Evolutionary conservation across 1,139 yeast species (phyloP).

Genomic region (Pichia sp.): DNA sequence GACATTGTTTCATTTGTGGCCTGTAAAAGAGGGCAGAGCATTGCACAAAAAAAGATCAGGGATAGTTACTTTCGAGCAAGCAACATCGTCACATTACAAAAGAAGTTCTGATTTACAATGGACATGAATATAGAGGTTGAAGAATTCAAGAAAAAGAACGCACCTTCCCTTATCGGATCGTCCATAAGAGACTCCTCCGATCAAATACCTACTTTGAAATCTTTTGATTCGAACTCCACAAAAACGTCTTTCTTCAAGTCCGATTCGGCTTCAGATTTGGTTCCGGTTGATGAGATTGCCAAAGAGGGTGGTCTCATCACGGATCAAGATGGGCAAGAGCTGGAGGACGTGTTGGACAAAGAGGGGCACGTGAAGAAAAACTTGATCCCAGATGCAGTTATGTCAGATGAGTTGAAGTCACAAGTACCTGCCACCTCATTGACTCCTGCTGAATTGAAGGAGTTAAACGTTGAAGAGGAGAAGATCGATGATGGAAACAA

Average conservation of each 20-base stretch:
- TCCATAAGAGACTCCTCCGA: slow-evolving; percentile 41
- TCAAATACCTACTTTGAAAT: slow-evolving; percentile 11
- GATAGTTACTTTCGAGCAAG: too few relatives aligned
- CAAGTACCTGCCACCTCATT: background rate
- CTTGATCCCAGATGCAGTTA: slow-evolving; percentile 32
- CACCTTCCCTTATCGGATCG: slow-evolving; percentile 57
- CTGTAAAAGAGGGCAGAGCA: too few relatives aligned
- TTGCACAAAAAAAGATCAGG: too few relatives aligned
- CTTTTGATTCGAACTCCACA: slow-evolving; percentile 12
- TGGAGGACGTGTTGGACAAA: slow-evolving; percentile 48
- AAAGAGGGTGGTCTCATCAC: slow-evolving; percentile 59
- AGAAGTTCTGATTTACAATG: slow-evolving; percentile 31
- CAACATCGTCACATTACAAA: background rate
- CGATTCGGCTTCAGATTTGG: slow-evolving; percentile 29
- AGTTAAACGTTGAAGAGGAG: slow-evolving; percentile 9
- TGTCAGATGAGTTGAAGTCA: background rate
- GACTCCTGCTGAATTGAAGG: slow-evolving; percentile 4
- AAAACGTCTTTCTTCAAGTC: slow-evolving; percentile 24
- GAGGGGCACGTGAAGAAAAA: slow-evolving; percentile 49
- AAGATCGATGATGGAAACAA: slow-evolving; percentile 6
- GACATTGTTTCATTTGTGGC: background rate
- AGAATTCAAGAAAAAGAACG: slow-evolving; percentile 44
- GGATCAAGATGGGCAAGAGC: slow-evolving; percentile 52
- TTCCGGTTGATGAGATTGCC: slow-evolving; percentile 53
- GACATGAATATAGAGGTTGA: slow-evolving; percentile 54